Evolutionary conservation across 768 basidiomycete species (phyloP), one percentile per base, ranked within the genome.

Genomic region (Agrocybe chaxingu): DNA sequence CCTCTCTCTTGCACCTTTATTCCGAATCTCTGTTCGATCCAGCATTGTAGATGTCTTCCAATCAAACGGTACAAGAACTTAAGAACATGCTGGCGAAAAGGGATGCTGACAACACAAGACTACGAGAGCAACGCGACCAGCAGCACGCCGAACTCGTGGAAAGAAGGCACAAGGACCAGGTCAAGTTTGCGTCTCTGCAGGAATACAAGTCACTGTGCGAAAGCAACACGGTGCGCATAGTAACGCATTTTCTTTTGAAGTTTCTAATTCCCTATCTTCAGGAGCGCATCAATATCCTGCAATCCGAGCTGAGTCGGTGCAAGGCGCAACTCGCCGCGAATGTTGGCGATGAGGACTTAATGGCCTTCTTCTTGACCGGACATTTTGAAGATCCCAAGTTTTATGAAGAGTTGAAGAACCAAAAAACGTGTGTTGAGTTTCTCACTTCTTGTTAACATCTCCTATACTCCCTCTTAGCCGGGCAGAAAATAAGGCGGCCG

Each of bases 301-400:
- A 82, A 53, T 86, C 86, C 1, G 92, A 98, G 64, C 70, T 88
- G 8, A 75, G 71, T 37, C 77, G 93, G 18, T 73, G 87, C 55
- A 90, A 87, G 65, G 77, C 86, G 11, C 79, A 80, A 30, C 70
- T 95, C n/a, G 92, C 89, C 13, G 90, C 91, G 0, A 69, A 82
- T 24, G 73, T 79, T 1, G 83, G 85, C 5, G 77, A 87, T 18
- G 81, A 83, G 53, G 87, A 92, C 43, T 72, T 92, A 32, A 74
- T 94, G 66, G 68, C 69, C 4, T 91, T 92, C 64, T 77, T 95
- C 55, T 70, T 84, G 47, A 73, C 73, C 40, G 81, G 77, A 13
- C 73, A 78, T 39, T 69, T 76, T 4, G 79, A 81, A 12, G 77
- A 83, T 49, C 61, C 65, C 1, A 66, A 71, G 9, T 85, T 80